Evolutionary conservation across 2,329 filamentous ascomycete species (phyloP), one percentile per base, ranked within the genome.

Genomic region (Pezicula rhizophila): DNA sequence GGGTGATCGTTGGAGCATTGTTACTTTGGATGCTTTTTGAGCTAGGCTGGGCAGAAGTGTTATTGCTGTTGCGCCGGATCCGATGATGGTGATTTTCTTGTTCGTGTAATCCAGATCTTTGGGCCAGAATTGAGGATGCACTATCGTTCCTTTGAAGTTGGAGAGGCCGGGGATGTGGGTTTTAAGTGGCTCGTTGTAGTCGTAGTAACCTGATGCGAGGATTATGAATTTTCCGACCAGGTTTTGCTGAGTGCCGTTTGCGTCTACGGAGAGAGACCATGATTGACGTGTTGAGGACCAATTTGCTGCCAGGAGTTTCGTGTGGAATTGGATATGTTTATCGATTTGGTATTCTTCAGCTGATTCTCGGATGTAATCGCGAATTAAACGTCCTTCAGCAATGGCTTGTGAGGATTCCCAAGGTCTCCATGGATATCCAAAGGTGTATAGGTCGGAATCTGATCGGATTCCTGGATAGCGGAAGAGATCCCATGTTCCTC

Each of bases 401-500:
- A 84, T 74, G 2, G 74, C 63, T 42, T 72, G 68, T 3, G 70
- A 58, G 23, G 77, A 68, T 8, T 68, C 68, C 86, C 86, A 91
- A 0, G 84, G 83, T 38, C 79, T 75, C 80, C 85, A 91, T 1
- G 77, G 66, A 57, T 89, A 89, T 15, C 78, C 78, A 52, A 82
- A 83, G 0, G 78, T 82, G 55, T 74, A 75, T 7, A 84, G 68
- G 58, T 84, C 79, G 0, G 78, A 80, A 52, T 84, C 78, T 2
- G 80, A 82, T 41, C 80, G 72, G 54, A 88, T 84, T 7, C 87
- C 84, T 0, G 85, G 87, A 57, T 89, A 92, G 37, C 75, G 78
- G 70, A 89, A 92, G 2, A 90, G 68, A 58, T 85, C 82, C 87
- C 87, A 91, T 0, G 87, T 92, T 1, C 88, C 87, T 1, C 87